Conservation (phyloP, 1,284 basidiomycete species). For the Trametes versicolor region DNA sequence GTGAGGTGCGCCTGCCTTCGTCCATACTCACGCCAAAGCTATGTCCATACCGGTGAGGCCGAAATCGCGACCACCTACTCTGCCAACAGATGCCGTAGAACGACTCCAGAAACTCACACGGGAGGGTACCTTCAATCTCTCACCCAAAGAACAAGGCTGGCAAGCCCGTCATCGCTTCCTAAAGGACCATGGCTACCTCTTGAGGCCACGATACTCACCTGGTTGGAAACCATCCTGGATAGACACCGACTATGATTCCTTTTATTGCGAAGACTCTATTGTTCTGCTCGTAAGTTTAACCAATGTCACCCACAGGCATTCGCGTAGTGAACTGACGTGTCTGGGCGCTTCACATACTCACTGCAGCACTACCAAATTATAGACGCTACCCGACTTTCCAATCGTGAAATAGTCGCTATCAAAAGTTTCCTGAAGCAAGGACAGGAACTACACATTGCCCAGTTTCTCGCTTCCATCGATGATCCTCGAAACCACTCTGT, state of each 20-base stretch:
- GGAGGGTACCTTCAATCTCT: not conserved
- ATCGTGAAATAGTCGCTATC: conserved; percentile 34
- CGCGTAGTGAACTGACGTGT: not conserved
- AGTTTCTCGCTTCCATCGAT: conserved; percentile 19
- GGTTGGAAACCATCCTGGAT: conserved; percentile 17
- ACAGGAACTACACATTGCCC: conserved; percentile 28
- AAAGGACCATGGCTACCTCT: conserved; percentile 13
- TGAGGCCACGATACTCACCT: conserved; percentile 19
- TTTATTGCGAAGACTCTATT: conserved; percentile 20
- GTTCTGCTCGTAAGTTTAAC: not conserved
- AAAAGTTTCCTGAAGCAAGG: conserved; percentile 28
- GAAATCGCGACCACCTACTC: not conserved
- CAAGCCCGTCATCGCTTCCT: conserved; percentile 9
- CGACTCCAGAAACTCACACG: not conserved
- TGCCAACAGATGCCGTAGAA: not conserved
- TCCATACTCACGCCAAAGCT: not conserved
- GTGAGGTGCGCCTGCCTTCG: not conserved
- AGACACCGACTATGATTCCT: conserved; percentile 7
- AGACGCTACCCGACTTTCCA: conserved; percentile 36
- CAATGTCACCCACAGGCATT: not conserved
- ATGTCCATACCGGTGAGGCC: conserved; percentile 1
- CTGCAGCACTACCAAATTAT: conserved; percentile 27
- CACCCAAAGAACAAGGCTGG: not conserved
- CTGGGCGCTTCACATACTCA: not conserved
- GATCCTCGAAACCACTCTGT: conserved; percentile 34